A percentile compares a stretch with the other conserved stretches of the same genome.
Conservation (phyloP, 179 eudicot species). For the Spinacia oleracea region DNA sequence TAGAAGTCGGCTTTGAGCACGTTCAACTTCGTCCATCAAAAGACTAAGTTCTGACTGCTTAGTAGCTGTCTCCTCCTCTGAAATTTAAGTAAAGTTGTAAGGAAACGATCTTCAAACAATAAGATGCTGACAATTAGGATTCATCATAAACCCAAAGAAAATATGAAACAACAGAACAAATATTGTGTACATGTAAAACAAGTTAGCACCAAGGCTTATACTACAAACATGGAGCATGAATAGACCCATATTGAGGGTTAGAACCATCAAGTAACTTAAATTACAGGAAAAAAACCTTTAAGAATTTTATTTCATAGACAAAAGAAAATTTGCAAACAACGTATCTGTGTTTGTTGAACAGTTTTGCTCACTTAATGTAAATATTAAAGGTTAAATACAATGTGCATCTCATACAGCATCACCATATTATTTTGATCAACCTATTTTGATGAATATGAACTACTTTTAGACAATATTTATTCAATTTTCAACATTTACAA, state of each 20-base stretch:
- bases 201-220: neutral
- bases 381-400: neutral
- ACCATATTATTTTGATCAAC: no score
- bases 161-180: neutral
- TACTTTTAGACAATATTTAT: no score
- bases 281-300: neutral
- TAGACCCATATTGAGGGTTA: neutral
- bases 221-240: neutral
- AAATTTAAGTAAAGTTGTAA: slow-evolving; percentile 26
- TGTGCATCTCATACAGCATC: neutral
- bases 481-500: neutral
- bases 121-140: neutral
- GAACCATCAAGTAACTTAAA: neutral
- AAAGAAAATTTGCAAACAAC: neutral
- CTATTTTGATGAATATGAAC: no score
- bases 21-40: slow-evolving; percentile 98
- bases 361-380: neutral
- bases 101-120: slow-evolving; percentile 1
- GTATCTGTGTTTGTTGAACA: neutral
- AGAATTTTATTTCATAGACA: neutral
- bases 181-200: neutral
- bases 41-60: slow-evolving; percentile 94
- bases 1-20: slow-evolving; percentile 91
- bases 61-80: slow-evolving; percentile 93
- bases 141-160: slow-evolving; percentile 1